Conservation (phyloP, 2,329 filamentous ascomycete genomes). For the Monosporascus sp. region DNA sequence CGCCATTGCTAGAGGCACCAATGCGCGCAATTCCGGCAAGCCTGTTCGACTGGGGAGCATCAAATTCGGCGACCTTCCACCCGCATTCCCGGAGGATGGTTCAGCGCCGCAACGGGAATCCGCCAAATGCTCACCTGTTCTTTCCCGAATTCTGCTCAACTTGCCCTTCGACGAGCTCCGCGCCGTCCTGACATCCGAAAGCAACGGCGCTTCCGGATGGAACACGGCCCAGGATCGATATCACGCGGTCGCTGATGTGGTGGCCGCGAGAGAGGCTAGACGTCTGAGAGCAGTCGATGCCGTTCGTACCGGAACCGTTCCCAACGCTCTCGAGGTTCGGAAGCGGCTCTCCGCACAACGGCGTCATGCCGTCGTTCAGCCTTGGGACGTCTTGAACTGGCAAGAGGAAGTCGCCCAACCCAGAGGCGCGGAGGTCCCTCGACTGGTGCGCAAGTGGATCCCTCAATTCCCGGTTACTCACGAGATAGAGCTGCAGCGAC, state of each 20-base stretch:
- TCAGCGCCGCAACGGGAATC: slow-evolving; percentile 19
- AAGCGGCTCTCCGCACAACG: slow-evolving; percentile 30
- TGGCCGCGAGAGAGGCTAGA: slow-evolving; percentile 53
- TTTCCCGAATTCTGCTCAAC: slow-evolving; percentile 66
- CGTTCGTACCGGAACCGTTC: slow-evolving; percentile 30
- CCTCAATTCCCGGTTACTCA: slow-evolving; percentile 26
- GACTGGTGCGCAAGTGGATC: slow-evolving; percentile 40
- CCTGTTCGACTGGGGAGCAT: slow-evolving; percentile 57
- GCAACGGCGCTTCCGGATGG: slow-evolving; percentile 48
- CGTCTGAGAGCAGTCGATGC: slow-evolving; percentile 43
- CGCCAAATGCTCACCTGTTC: slow-evolving; percentile 36
- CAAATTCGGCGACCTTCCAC: slow-evolving; percentile 63
- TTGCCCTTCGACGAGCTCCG: slow-evolving; percentile 64
- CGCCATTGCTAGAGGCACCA: slow-evolving; percentile 34
- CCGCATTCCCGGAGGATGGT: slow-evolving; percentile 26
- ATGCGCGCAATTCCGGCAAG: slow-evolving; percentile 27
- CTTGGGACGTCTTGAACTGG: slow-evolving; percentile 46
- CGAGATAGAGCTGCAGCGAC: slow-evolving; percentile 11
- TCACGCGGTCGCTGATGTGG: slow-evolving; percentile 42
- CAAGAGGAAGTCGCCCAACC: slow-evolving; percentile 36
- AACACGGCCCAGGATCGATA: slow-evolving; percentile 42
- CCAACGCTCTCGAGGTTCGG: slow-evolving; percentile 30
- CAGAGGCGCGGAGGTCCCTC: slow-evolving; percentile 35
- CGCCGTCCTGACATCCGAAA: slow-evolving; percentile 56
- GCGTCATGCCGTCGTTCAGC: slow-evolving; percentile 33